Base-by-base conservation (phyloP, 805 yeast species). In the Isabelozyma heimii region DNA sequence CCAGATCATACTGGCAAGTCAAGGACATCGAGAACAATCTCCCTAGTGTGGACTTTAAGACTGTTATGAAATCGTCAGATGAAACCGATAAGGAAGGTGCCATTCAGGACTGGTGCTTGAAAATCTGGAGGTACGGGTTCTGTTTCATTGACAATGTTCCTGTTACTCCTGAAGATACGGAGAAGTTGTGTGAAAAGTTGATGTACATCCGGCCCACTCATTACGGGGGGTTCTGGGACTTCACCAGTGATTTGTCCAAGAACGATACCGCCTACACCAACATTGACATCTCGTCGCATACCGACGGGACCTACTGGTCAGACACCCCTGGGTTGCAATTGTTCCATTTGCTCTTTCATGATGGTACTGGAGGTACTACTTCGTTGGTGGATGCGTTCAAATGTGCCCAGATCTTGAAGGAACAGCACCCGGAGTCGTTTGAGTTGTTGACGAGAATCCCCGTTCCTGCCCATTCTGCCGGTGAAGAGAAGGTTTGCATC, bases 201-300 rank as follows among this genome's bases (percentile, higher is more conserved):
- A 75, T 83, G 47, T 83, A 80, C 60, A 78, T 84, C 44, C 70
- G 87, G 40, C 83, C 83, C 24, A 85, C 91, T 1, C 91, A 85
- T 60, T 85, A 85, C 55, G 90, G 89, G n/a, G 89, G 87, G 1
- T 84, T 85, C 66, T 85, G 90, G 89, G 89, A 84, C 60, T 85
- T 85, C 63, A 85, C 90, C 9, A 76, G 87, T 4, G 87, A 85
- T 57, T 68, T 85, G 57, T 75, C 83, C 42, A 82, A 80, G 67
- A 79, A 81, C 49, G 91, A 85, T 58, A 83, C 88, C 4, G 91
- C 91, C 3, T 85, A 85, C 61, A 84, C 89, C 13, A 82, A 83
- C 57, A 71, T 84, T 47, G 85, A 81, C 52, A 80, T 85, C 45
- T 79, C 80, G 7, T 66, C 80, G 9, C 91, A 85, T 57, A 84